Evolutionary conservation across 768 basidiomycete species (phyloP).

Genomic region (Boletus patriciae): DNA sequence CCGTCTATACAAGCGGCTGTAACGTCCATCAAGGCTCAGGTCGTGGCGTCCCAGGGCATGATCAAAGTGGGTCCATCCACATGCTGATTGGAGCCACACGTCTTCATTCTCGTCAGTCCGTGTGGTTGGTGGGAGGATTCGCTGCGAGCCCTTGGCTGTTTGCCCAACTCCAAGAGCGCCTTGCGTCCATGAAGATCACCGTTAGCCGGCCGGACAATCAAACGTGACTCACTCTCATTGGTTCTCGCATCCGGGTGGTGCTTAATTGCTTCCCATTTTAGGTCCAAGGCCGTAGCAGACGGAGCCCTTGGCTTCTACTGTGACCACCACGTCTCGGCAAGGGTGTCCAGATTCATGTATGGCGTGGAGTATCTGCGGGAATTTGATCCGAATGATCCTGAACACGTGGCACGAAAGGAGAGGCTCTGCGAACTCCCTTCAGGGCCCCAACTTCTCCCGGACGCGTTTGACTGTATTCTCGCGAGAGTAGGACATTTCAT

Average conservation of each 20-base stretch:
- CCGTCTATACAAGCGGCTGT: slow-evolving; percentile 76
- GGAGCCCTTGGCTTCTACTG: slow-evolving; percentile 84
- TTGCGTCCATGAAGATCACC: slow-evolving; percentile 52
- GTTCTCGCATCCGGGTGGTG: slow-evolving; percentile 1
- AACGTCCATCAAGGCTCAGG: slow-evolving; percentile 65
- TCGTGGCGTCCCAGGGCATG: slow-evolving; percentile 63
- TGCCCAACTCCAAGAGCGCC: slow-evolving; percentile 67
- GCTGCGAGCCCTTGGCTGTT: slow-evolving; percentile 84
- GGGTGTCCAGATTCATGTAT: slow-evolving; percentile 80
- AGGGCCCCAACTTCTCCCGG: slow-evolving; percentile 73
- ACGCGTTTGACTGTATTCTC: slow-evolving; percentile 81
- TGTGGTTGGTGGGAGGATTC: slow-evolving; percentile 82
- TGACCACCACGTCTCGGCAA: slow-evolving; percentile 80
- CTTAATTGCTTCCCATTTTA: slow-evolving; percentile 29
- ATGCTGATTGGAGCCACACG: background rate
- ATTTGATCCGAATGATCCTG: slow-evolving; percentile 61
- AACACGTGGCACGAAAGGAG: slow-evolving; percentile 62
- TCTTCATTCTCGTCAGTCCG: slow-evolving; percentile 48
- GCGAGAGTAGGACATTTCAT: slow-evolving; percentile 49
- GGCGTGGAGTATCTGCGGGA: slow-evolving; percentile 78
- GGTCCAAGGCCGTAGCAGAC: slow-evolving; percentile 83
- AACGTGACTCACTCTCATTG: slow-evolving; percentile 49
- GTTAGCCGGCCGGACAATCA: slow-evolving; percentile 79
- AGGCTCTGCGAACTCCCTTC: slow-evolving; percentile 74
- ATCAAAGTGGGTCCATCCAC: slow-evolving; percentile 50